Evolutionary conservation across 768 basidiomycete genomes (phyloP), one percentile per base, ranked within the genome.

Genomic region (Mycena kentingensis): DNA sequence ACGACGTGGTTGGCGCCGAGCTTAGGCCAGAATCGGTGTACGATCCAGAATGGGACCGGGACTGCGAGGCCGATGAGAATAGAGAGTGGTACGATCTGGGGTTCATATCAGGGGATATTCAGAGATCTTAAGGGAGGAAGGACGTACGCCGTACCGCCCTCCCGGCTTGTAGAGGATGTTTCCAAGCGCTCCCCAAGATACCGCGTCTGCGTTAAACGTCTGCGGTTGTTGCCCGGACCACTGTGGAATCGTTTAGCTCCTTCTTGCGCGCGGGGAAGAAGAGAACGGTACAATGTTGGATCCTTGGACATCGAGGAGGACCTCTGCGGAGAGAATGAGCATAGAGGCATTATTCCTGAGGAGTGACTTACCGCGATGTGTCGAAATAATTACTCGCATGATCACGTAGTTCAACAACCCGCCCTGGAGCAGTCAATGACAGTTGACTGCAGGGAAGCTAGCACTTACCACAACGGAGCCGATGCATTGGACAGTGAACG

Each of bases 321-420:
- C 78, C 0, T 75, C 72, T 0, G 74, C 71, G 41, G 83, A 79
- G 32, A 65, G 73, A 45, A 73, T 70, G 61, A 86, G 74, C 52
- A 86, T 80, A 1, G 75, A 74, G 55, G n/a, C n/a, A n/a, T n/a
- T n/a, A n/a, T 80, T 83, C 83, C 84, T 83, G 46, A 86, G 60
- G 37, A 83, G 77, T 66, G 69, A 50, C 56, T 49, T 26, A 61
- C 44, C 58, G 38, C 39, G 22, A 35, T 37, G 22, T 29, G 29
- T 11, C 19, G 44, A 32, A 19, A 3, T 6, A 25, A 46, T 45
- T 70, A 38, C 39, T 77, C 79, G 54, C 47, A 75, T n/a, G n/a
- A n/a, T n/a, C n/a, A n/a, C n/a, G n/a, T n/a, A 80, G 62, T 77
- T 79, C 42, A 79, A 61, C 46, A 78, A 57, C 31, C 74, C 68